Conservation (phyloP, 495 filamentous ascomycete species). For the Stereocaulon alpinum region DNA sequence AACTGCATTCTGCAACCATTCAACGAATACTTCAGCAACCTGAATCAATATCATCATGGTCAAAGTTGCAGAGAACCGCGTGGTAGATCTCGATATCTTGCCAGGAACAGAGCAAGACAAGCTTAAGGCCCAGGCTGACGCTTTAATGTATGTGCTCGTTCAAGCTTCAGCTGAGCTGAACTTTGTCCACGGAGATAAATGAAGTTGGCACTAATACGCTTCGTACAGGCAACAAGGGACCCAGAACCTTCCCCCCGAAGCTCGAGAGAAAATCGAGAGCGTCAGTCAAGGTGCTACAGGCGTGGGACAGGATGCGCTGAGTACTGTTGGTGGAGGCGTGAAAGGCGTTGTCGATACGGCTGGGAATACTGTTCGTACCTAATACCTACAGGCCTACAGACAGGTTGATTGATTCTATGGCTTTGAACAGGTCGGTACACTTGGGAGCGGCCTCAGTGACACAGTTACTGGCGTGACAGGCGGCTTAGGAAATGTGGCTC, state of each 20-base stretch:
- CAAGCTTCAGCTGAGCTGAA: not conserved
- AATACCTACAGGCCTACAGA: not conserved
- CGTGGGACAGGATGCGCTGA: conserved; percentile 8
- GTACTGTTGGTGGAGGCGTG: conserved; percentile 15
- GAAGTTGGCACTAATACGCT: not conserved
- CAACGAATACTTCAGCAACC: too few species aligned
- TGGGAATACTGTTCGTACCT: conserved; percentile 16
- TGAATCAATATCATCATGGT: conserved; percentile 3
- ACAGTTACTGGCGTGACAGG: conserved; percentile 18
- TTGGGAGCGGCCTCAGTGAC: conserved; percentile 16
- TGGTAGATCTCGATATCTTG: conserved; percentile 20
- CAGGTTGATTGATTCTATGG: not conserved
- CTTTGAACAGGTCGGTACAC: conserved; percentile 8
- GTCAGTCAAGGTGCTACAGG: conserved; percentile 10
- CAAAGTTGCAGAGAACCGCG: conserved; percentile 19
- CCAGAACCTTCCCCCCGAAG: conserved; percentile 16
- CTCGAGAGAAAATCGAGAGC: conserved; percentile 14
- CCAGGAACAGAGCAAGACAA: conserved; percentile 13
- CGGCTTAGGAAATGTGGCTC: conserved; percentile 14
- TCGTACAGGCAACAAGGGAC: not conserved
- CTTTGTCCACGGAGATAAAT: not conserved
- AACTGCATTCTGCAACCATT: too few species aligned
- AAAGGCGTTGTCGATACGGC: conserved; percentile 20
- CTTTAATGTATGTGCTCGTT: conserved; percentile 1
- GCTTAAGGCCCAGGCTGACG: conserved; percentile 15